Evolutionary conservation across 106 monocot genomes (phyloP).

Genomic region (Amphibolis antarctica): DNA sequence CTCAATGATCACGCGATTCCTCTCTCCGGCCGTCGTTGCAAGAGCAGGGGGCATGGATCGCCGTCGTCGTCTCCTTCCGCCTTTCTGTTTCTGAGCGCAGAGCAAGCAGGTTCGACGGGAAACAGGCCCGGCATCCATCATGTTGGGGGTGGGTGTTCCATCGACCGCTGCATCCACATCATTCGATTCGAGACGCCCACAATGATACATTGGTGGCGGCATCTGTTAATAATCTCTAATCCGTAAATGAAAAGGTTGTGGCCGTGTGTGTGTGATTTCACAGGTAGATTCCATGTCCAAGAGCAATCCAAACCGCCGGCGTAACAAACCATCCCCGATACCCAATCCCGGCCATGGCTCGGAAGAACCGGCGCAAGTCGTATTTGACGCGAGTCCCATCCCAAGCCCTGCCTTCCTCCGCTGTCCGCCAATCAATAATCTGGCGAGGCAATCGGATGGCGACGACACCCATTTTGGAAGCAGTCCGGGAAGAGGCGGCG

Average conservation of each 20-base stretch:
- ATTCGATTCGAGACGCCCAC: no score
- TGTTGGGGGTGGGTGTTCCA: no score
- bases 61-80: no score
- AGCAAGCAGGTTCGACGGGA: no score
- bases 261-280: neutral
- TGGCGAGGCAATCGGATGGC: neutral
- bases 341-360: neutral
- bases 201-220: no score
- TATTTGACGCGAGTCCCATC: neutral
- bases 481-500: neutral
- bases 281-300: neutral
- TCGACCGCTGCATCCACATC: no score
- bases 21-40: no score
- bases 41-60: no score
- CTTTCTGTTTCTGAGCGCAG: no score
- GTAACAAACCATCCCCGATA: conserved; percentile 3
- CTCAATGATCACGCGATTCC: no score
- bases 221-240: neutral
- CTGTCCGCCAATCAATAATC: neutral
- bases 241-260: neutral
- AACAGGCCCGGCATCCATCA: no score
- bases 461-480: no score
- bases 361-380: neutral
- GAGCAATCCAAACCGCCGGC: neutral
- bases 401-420: neutral